These are phyloP conservation scores for Beauveria medogensis DNA, from an alignment of 2,329 filamentous ascomycete genomes.

Conservation along the genomic window DNA sequence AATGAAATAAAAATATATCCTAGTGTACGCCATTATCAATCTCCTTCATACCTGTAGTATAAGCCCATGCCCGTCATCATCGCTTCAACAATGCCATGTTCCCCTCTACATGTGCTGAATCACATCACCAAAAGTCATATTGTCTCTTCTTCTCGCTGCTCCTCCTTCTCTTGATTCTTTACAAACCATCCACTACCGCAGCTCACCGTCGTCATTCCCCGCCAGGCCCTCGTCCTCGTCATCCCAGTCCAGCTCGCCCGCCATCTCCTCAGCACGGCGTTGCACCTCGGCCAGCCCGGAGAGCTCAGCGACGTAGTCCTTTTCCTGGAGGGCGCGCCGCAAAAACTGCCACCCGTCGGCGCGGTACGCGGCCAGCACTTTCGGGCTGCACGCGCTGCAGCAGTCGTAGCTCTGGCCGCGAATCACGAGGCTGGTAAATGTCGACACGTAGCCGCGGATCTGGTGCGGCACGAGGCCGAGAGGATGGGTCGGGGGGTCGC, in stretches of 20 bases:
- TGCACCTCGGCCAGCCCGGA: constrained; percentile 68
- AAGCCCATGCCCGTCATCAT: neutral
- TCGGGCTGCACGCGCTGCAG: constrained; percentile 71
- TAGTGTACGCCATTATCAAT: neutral
- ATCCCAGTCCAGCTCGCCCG: constrained; percentile 51
- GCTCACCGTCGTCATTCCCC: constrained; percentile 37
- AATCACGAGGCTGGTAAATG: constrained; percentile 66
- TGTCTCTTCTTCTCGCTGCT: too few relatives aligned
- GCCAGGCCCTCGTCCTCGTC: constrained; percentile 44
- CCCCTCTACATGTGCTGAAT: neutral
- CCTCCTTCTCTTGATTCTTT: too few relatives aligned
- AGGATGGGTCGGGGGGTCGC: constrained; percentile 50
- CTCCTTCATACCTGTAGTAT: neutral
- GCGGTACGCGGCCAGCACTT: constrained; percentile 60
- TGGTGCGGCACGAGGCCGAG: constrained; percentile 70
- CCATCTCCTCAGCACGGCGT: constrained; percentile 44
- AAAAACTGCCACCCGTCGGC: constrained; percentile 68
- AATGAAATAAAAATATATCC: neutral
- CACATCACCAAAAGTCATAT: neutral
- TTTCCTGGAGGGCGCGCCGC: constrained; percentile 63
- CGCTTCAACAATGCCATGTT: neutral
- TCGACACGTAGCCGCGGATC: constrained; percentile 68
- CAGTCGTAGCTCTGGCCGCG: constrained; percentile 68
- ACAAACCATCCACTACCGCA: constrained; percentile 26
- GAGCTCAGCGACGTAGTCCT: constrained; percentile 70